Base-by-base conservation (phyloP, 768 basidiomycete species). In the Pisolithus marmoratus region DNA sequence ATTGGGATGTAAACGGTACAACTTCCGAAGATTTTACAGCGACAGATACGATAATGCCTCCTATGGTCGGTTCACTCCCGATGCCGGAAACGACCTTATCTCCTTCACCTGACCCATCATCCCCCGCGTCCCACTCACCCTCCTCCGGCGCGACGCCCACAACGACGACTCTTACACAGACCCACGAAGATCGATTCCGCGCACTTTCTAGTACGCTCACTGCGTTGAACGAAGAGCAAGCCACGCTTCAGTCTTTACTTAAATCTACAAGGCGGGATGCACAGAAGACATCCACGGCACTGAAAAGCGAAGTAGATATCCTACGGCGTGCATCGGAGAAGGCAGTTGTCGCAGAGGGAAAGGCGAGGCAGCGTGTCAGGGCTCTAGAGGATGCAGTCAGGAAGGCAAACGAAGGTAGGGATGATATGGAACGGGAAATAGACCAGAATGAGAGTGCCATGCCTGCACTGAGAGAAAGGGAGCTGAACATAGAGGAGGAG, bases 341-440 rank as follows among this genome's bases (percentile, higher is more conserved):
- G 59, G 80, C 87, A 50, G 71, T 79, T 0, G 76, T 81, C 1
- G 77, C 80, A 2, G 94, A 97, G 64, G 74, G 81, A 22, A 80
- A 92, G n/a, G 83, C 85, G 9, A 82, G 83, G 41, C 93, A 95
- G 65, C 94, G 92, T 59, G 82, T 87, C 9, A 76, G 93, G 11
- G 90, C 94, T 1, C 71, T 95, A 37, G 92, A 94, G 63, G 92
- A 95, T 62, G 87, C 91, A 2, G 84, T 87, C 12, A 92, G 89
- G 61, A 83, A 90, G 49, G 83, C 88, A 9, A 82, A 80, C 56
- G 77, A 80, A 6, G 76, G 73, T 0, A 74, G 80, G 8, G 72
- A 69, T 20, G 71, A 77, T 14, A 58, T 80, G 50, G 66, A 83
- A 64, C 58, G 68, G 58, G 64, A 67, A 51, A 63, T 70, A 1